These are phyloP conservation scores for Conticribra guillardii DNA, from an alignment of 108 stramenopile genomes.

Conservation along the genomic window DNA sequence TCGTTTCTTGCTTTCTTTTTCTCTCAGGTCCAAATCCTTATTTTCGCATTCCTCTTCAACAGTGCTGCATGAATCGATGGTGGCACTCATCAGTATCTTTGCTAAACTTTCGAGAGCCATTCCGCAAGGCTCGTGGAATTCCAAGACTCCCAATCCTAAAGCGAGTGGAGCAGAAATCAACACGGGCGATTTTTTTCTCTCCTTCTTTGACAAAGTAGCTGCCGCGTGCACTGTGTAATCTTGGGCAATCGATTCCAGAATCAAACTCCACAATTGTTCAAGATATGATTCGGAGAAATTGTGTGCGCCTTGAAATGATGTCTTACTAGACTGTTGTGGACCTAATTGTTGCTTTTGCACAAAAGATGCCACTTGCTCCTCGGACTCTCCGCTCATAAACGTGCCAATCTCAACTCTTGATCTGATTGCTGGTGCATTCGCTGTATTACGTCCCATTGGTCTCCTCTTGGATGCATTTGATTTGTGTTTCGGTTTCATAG, in stretches of 20 bases:
- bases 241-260: background rate
- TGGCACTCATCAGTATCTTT: background rate
- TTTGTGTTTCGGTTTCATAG: background rate
- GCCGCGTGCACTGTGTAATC: background rate
- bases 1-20: background rate
- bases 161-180: background rate
- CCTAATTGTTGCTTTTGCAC: background rate
- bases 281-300: too few relatives aligned
- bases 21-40: background rate
- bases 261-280: background rate
- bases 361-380: background rate
- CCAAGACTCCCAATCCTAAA: background rate
- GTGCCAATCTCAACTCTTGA: background rate
- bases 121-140: background rate
- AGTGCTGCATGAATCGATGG: background rate
- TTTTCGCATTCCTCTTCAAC: background rate
- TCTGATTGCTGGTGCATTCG: too few relatives aligned
- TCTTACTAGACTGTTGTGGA: background rate
- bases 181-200: background rate
- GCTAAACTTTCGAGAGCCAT: background rate
- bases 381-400: background rate
- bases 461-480: background rate
- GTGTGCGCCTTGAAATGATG: background rate
- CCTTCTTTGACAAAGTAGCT: background rate
- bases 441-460: too few relatives aligned